Conservation (phyloP, 2,329 filamentous ascomycete species). For the Beauveria varroae region DNA sequence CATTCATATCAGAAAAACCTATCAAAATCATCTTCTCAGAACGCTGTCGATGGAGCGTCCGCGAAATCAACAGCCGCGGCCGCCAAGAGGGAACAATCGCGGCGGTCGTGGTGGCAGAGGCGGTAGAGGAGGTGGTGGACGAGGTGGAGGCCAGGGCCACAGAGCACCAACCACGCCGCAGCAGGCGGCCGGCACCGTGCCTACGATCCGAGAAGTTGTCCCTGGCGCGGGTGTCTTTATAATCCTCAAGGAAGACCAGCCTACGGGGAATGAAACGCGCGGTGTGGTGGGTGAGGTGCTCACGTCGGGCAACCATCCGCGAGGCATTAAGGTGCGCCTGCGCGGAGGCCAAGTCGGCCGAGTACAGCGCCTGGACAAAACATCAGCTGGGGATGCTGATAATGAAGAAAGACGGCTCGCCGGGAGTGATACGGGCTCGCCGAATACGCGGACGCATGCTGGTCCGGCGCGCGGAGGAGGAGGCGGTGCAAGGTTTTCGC, state of each 20-base stretch:
- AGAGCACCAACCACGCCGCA: conserved; percentile 24
- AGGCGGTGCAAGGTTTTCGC: conserved; percentile 18
- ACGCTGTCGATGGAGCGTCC: conserved; percentile 23
- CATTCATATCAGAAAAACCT: neutral
- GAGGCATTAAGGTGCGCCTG: conserved; percentile 72
- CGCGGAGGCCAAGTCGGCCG: conserved; percentile 64
- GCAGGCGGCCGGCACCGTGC: conserved; percentile 33
- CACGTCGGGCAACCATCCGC: conserved; percentile 65
- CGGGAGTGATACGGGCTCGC: neutral
- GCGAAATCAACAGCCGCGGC: conserved; percentile 25
- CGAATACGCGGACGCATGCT: neutral
- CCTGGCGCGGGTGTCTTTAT: conserved; percentile 62
- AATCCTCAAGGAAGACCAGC: conserved; percentile 68
- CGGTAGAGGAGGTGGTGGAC: neutral
- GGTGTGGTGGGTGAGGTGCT: conserved; percentile 61
- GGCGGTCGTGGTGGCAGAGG: conserved; percentile 17
- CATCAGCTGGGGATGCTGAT: conserved; percentile 12
- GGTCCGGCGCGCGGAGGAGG: conserved; percentile 11
- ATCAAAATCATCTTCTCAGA: neutral
- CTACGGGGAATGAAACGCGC: conserved; percentile 61
- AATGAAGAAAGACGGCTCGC: conserved; percentile 4
- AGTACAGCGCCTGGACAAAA: conserved; percentile 54
- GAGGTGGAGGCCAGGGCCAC: conserved; percentile 12
- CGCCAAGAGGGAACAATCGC: conserved; percentile 8
- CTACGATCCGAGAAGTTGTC: conserved; percentile 43